phyloP scores from a whole-genome alignment of 768 basidiomycete species.

The Boletus rubropictus region DNA sequence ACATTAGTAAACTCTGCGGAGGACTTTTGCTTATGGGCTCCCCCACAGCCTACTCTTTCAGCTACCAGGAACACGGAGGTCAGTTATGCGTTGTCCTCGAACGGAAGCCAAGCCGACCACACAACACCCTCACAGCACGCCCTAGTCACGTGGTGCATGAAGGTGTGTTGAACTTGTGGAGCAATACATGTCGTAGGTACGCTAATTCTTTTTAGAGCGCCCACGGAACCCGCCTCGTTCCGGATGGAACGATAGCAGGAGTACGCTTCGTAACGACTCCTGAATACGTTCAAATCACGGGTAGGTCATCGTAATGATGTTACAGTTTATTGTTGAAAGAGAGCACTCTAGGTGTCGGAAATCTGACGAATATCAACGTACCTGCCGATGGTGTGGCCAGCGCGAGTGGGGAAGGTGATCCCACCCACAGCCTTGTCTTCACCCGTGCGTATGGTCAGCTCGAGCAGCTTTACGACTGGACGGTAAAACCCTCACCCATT shows the following conservation, averaged over 20 bases:
- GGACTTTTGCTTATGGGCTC: slow-evolving; percentile 49
- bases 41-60: slow-evolving; percentile 47
- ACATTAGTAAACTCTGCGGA: slow-evolving; percentile 50
- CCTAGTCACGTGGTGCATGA: slow-evolving; percentile 50
- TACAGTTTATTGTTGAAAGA: slow-evolving; percentile 18
- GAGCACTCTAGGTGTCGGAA: slow-evolving; percentile 50
- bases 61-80: slow-evolving; percentile 62
- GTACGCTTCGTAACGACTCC: slow-evolving; percentile 68
- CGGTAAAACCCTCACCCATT: slow-evolving; percentile 32
- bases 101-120: slow-evolving; percentile 11
- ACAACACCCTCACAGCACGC: slow-evolving; percentile 31
- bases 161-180: slow-evolving; percentile 26
- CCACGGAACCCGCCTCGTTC: slow-evolving; percentile 63
- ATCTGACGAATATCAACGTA: slow-evolving; percentile 62
- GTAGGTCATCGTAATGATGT: slow-evolving; percentile 25
- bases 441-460: slow-evolving; percentile 58
- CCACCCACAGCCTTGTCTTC: slow-evolving; percentile 67
- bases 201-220: slow-evolving; percentile 35
- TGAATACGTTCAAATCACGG: slow-evolving; percentile 70
- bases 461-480: slow-evolving; percentile 69
- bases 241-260: slow-evolving; percentile 61
- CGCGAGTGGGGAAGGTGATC: slow-evolving; percentile 52
- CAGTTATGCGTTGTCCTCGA: slow-evolving; percentile 11
- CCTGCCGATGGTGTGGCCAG: slow-evolving; percentile 54
- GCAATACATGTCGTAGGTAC: neutral